Conservation (phyloP, 257 asterid species). For the Paraleonurus japonicus region DNA sequence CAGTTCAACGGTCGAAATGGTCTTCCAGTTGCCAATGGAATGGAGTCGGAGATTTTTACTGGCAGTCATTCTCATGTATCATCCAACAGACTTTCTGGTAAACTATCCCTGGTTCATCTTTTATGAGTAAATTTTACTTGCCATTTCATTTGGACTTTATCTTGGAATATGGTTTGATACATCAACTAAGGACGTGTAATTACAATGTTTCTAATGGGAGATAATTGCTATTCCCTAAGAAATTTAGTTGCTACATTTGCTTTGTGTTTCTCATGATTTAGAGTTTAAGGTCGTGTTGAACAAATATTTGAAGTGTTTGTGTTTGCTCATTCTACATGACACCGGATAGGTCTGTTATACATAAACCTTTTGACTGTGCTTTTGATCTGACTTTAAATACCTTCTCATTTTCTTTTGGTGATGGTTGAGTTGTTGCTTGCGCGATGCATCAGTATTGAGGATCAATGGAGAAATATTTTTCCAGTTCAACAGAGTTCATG, state of each 20-base stretch:
- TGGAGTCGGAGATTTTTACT: conserved; percentile 47
- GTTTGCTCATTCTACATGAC: no score
- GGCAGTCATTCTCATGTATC: conserved; percentile 44
- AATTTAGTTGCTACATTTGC: background rate
- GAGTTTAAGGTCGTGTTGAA: background rate
- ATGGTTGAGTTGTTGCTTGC: background rate
- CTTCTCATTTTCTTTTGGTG: background rate
- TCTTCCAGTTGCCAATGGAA: conserved; percentile 43
- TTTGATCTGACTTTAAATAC: no score
- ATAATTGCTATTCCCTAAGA: background rate
- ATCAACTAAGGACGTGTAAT: background rate
- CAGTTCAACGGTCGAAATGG: conserved; percentile 46
- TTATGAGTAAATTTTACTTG: background rate
- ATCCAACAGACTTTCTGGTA: conserved; percentile 65
- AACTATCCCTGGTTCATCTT: conserved; percentile 12
- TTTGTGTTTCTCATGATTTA: background rate
- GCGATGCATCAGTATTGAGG: background rate
- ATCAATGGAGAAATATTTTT: background rate
- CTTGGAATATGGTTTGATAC: conserved; percentile 7
- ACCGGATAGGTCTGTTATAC: no score
- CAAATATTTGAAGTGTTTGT: background rate
- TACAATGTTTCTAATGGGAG: background rate
- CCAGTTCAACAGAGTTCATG: background rate
- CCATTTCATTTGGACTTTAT: conserved; percentile 11
- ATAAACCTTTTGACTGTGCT: no score